phyloP scores from a whole-genome alignment of 2,329 filamentous ascomycete species.

The Aspergillus viridinutans region DNA sequence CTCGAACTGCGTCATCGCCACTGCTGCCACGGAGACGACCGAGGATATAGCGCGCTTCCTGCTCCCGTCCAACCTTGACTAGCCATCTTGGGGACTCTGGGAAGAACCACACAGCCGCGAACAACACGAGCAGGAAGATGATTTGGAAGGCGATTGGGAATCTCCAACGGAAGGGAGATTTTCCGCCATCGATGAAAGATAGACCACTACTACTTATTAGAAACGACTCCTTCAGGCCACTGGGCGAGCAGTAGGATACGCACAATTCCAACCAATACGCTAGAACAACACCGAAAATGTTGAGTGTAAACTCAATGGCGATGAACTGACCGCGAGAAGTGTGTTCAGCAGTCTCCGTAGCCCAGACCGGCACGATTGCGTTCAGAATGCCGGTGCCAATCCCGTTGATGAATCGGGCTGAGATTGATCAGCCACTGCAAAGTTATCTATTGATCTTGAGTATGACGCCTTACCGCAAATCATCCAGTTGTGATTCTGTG shows the following conservation, averaged over 20 bases:
- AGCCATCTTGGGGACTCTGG: constrained; percentile 61
- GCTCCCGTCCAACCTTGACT: constrained; percentile 60
- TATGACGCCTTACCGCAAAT: constrained; percentile 51
- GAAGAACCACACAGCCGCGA: constrained; percentile 60
- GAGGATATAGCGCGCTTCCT: constrained; percentile 65
- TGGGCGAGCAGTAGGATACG: constrained; percentile 4
- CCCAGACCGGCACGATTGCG: constrained; percentile 67
- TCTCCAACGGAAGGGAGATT: constrained; percentile 59
- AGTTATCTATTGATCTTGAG: neutral
- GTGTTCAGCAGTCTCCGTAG: constrained; percentile 65
- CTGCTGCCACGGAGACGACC: constrained; percentile 58
- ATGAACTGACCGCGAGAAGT: constrained; percentile 66
- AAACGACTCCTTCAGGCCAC: neutral
- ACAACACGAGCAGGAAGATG: constrained; percentile 55
- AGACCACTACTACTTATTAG: constrained; percentile 41
- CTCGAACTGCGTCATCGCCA: constrained; percentile 49
- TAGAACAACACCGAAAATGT: constrained; percentile 66
- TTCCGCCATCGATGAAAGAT: constrained; percentile 57
- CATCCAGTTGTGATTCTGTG: constrained; percentile 66
- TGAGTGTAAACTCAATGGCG: constrained; percentile 68
- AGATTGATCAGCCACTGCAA: constrained; percentile 1
- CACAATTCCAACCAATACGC: constrained; percentile 59
- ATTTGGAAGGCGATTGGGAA: constrained; percentile 71
- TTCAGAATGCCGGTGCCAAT: constrained; percentile 68
- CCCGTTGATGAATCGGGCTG: constrained; percentile 58